A percentile compares a stretch with the other conserved stretches of the same genome.
Evolutionary conservation across 371 early-diverging fungal species (phyloP).

Genomic region (Mortierella sp.): DNA sequence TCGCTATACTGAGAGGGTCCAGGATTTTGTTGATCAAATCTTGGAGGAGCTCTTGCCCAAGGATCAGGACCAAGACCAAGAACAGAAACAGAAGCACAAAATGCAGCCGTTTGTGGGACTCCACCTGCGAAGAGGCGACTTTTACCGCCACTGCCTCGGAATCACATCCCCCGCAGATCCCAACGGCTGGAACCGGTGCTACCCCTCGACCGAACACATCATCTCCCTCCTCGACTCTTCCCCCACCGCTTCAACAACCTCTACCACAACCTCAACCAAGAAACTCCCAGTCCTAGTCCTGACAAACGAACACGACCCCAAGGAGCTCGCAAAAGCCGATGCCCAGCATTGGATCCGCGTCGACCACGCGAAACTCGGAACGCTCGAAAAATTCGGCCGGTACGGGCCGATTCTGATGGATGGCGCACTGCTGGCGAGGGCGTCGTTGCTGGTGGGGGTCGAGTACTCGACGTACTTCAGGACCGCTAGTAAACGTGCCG

Average conservation of each 20-base stretch:
- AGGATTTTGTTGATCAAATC: constrained; percentile 36
- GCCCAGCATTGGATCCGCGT: constrained; percentile 49
- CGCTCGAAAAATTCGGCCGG: constrained; percentile 35
- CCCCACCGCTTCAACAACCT: background rate
- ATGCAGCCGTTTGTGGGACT: constrained; percentile 33
- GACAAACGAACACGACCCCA: constrained; percentile 46
- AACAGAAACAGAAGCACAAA: background rate
- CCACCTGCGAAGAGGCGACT: constrained; percentile 46
- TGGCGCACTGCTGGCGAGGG: constrained; percentile 40
- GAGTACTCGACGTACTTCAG: constrained; percentile 54
- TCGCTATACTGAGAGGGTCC: constrained; percentile 32
- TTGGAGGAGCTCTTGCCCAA: constrained; percentile 22
- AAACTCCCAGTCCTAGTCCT: constrained; percentile 43
- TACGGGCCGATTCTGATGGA: constrained; percentile 51
- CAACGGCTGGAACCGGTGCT: constrained; percentile 56
- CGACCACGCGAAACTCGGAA: constrained; percentile 32
- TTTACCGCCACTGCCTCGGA: constrained; percentile 43
- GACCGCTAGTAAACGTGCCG: constrained; percentile 44
- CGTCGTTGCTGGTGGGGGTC: constrained; percentile 35
- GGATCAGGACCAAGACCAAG: background rate
- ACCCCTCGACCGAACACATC: constrained; percentile 46
- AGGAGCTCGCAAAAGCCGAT: constrained; percentile 40
- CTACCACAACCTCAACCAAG: background rate
- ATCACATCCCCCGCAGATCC: constrained; percentile 52
- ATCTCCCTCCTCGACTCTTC: constrained; percentile 32